Evolutionary conservation across 2,329 filamentous ascomycete genomes (phyloP), one percentile per base, ranked within the genome.

Genomic region (Clathrospora elynae): DNA sequence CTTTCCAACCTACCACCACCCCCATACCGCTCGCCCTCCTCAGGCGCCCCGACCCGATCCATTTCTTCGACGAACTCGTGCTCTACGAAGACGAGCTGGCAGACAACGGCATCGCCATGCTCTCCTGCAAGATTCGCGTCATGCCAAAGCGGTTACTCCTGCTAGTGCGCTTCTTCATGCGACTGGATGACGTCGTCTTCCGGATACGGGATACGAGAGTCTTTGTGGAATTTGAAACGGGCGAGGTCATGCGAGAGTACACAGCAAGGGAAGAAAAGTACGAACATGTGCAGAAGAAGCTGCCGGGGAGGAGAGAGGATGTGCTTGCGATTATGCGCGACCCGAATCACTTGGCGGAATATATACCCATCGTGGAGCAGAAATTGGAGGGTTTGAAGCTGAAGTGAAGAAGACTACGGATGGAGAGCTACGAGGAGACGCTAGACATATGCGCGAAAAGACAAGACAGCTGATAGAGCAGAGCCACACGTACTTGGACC

Each of bases 1-100:
- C 62, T 11, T 77, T 82, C 43, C 35, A 73, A 40, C 61, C 72
- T 12, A 74, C 74, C 14, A 68, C 72, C n/a, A 73, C 73, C 12
- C 71, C 78, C 41, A 93, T 99, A 50, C 91, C 93, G 4, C 79
- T 96, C 42, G 89, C 92, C 59, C 80, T 97, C 28, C 80, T 99
- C 35, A 90, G 87, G 68, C 83, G 88, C 20, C 87, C 89, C 10
- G 93, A 99, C 67, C 93, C 93, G 0, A 99, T 99, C 54, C 75
- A 95, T 4, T 96, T 97, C 78, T 95, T 95, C 67, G 92, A 97
- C 73, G 90, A 97, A 61, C 90, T 99, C 25, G 84, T 96, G 59
- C 79, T 99, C 33, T 99, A 95, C 70, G 93, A 99, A 75, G 95
- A 95, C 73, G 93, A 99, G 76, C 81, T 99, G 32, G 93, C 96